These are phyloP conservation scores for Chaetomium sp. DNA, from an alignment of 2,329 filamentous ascomycete genomes.

Conservation along the genomic window DNA sequence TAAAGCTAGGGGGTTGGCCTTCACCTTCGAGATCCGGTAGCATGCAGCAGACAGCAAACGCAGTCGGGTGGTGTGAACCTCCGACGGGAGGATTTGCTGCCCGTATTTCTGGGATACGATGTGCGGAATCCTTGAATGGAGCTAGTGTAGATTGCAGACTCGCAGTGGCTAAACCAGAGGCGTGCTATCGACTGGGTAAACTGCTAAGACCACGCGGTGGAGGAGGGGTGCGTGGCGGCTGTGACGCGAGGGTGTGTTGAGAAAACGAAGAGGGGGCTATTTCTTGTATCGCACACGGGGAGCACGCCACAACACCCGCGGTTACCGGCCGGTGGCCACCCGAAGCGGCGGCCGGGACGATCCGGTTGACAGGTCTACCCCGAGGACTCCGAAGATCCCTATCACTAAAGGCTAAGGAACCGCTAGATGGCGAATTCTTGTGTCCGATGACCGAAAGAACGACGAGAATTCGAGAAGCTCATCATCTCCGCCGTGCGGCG, in stretches of 20 bases:
- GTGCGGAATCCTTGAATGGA: not conserved
- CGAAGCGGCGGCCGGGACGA: slow-evolving; percentile 12
- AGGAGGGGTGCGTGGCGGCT: slow-evolving; percentile 14
- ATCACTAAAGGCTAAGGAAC: not conserved
- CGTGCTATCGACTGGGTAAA: not conserved
- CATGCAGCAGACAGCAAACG: not conserved
- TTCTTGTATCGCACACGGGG: slow-evolving; percentile 3
- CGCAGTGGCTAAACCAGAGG: not conserved
- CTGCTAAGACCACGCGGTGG: slow-evolving; percentile 6
- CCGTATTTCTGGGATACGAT: not conserved
- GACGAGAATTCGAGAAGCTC: slow-evolving; percentile 7
- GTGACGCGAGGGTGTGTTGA: slow-evolving; percentile 9
- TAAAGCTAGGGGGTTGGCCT: not conserved
- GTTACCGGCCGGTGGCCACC: slow-evolving; percentile 9
- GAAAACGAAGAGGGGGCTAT: not conserved
- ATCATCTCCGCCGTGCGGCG: slow-evolving; percentile 3
- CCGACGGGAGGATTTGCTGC: not conserved
- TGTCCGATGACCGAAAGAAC: not conserved
- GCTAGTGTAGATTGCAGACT: not conserved
- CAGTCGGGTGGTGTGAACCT: not conserved
- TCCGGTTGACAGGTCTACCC: slow-evolving; percentile 2
- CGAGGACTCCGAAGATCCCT: not conserved
- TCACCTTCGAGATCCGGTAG: not conserved
- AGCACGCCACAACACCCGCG: not conserved
- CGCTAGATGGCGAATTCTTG: not conserved